These are phyloP conservation scores for Ormosia semicastrata DNA, from an alignment of 306 rosid genomes.

Conservation along the genomic window DNA sequence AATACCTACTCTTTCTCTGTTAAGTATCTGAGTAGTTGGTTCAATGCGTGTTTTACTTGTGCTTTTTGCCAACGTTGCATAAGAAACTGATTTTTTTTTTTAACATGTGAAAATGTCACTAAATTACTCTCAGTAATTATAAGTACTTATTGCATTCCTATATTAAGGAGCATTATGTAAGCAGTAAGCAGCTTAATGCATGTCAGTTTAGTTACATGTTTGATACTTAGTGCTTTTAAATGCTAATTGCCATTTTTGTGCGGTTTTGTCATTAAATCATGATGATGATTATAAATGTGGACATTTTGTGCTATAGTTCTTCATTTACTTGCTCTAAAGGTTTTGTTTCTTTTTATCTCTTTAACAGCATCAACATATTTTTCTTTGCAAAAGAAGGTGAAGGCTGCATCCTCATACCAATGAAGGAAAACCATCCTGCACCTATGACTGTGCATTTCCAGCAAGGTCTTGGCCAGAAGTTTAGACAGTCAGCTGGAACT, in stretches of 20 bases:
- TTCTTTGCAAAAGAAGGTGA: constrained; percentile 85
- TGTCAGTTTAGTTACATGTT: constrained; percentile 13
- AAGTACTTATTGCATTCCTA: not conserved
- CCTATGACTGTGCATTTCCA: constrained; percentile 62
- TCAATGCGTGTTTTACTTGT: not conserved
- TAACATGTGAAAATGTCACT: not conserved
- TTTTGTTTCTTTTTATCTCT: constrained; percentile 21
- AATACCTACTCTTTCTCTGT: not conserved
- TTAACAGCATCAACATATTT: constrained; percentile 67
- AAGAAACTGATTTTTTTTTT: not conserved
- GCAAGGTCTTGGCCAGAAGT: constrained; percentile 88
- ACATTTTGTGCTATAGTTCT: not conserved
- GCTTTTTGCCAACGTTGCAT: not conserved
- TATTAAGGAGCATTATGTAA: not conserved
- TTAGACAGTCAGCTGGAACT: constrained; percentile 71
- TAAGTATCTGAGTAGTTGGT: not conserved
- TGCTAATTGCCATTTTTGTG: constrained; percentile 9
- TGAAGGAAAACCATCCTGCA: constrained; percentile 47
- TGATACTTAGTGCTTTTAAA: not conserved
- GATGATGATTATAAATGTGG: not conserved
- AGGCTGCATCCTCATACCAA: constrained; percentile 55
- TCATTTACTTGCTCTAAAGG: constrained; percentile 16
- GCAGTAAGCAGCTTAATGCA: constrained; percentile 6
- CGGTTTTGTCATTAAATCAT: not conserved
- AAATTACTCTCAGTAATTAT: not conserved